A percentile compares a stretch with the other conserved stretches of the same genome.
phyloP scores from a whole-genome alignment of 768 basidiomycete species.

The Podaxis sp. region DNA sequence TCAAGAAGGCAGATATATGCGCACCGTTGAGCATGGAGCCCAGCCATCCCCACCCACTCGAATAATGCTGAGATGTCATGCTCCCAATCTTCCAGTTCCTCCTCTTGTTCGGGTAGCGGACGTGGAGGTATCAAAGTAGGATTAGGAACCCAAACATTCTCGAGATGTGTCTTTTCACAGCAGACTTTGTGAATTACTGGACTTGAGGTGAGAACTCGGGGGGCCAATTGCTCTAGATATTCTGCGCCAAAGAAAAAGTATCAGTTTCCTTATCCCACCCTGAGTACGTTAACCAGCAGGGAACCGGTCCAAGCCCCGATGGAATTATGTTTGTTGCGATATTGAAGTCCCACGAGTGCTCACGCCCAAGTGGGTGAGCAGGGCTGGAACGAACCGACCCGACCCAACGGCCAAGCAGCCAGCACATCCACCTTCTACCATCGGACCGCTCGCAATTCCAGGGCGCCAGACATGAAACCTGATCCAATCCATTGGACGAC shows the following conservation, averaged over 20 bases:
- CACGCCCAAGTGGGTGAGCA: not conserved
- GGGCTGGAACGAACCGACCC: constrained; percentile 1
- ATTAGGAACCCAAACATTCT: constrained; percentile 10
- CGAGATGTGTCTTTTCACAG: constrained; percentile 7
- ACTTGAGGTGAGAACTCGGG: not conserved
- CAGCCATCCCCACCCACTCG: constrained; percentile 77
- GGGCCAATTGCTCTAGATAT: not conserved
- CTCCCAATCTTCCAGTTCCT: constrained; percentile 51
- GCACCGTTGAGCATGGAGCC: constrained; percentile 65
- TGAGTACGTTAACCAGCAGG: not conserved
- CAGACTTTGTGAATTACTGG: constrained; percentile 3
- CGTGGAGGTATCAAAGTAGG: constrained; percentile 19
- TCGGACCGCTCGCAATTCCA: not conserved
- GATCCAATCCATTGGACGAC: not conserved
- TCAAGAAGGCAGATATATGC: constrained; percentile 9
- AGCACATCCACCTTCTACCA: not conserved
- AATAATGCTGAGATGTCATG: constrained; percentile 46
- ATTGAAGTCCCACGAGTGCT: not conserved
- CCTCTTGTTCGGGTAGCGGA: constrained; percentile 21
- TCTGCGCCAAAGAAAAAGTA: not conserved
- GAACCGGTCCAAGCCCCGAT: not conserved
- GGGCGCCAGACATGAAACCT: not conserved
- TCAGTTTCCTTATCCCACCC: not conserved
- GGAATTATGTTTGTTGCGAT: too few species aligned
- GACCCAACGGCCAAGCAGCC: not conserved